Evolutionary conservation across 1,284 basidiomycete genomes (phyloP), one percentile per base, ranked within the genome.

Genomic region (Boletellus deceptivus): DNA sequence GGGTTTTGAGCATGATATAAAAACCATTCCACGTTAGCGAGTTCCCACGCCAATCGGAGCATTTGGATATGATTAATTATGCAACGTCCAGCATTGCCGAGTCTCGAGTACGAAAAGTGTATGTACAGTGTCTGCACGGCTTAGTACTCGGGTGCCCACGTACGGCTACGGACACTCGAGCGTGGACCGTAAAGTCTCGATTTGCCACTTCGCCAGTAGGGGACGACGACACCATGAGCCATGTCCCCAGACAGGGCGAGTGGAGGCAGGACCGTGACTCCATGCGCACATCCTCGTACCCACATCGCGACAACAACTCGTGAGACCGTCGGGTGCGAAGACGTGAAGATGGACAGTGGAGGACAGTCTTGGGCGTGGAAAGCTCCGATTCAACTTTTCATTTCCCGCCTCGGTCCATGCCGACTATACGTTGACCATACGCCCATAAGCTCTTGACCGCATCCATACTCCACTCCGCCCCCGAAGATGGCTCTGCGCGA

Each of bases 141-240:
- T 83, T 86, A 86, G 83, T 86, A 84, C 83, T 84, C 82, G 76
- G 80, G 77, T 75, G 75, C 62, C 79, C 84, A 85, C 69, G 36
- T 22, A 64, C 67, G 72, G 66, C 29, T 14, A 65, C 75, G 77
- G 75, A 64, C 76, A 77, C 73, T 78, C 81, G 79, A 86, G 84
- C 74, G 83, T 86, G 84, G 84, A 86, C 77, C 76, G 74, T 70
- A 76, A 70, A 55, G 45, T 39, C 43, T 60, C 42, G 17, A 58
- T 86, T 76, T 86, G 74, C 83, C 84, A 86, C 81, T 61, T 63
- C 69, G 72, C 83, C 73, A 78, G 83, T 83, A 78, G 81, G 82
- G 77, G 77, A 84, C 84, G 83, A 86, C 77, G 78, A 84, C 83
- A 83, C 58, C 55, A 62, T 61, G 55, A 64, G 80, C 84, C 73